phyloP scores from a whole-genome alignment of 495 filamentous ascomycete genomes.

The Neurospora sp. region DNA sequence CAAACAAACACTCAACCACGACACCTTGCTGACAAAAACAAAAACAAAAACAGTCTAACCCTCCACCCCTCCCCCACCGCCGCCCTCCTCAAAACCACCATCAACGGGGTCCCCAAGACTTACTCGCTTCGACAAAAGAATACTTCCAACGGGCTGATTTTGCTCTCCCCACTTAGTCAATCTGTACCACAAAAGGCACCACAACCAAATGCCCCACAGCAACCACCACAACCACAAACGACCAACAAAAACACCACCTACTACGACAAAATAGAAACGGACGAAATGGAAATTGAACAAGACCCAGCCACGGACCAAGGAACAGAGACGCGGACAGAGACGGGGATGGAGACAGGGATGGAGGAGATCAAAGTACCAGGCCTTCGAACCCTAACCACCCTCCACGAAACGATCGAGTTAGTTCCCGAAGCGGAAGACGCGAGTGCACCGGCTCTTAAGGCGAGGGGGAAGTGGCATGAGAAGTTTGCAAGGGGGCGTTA shows the following conservation, averaged over 20 bases:
- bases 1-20: not conserved
- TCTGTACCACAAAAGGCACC: not conserved
- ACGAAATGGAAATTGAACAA: not conserved
- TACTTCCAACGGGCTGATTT: constrained; percentile 76
- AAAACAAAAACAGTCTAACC: constrained; percentile 41
- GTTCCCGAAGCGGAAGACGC: constrained; percentile 24
- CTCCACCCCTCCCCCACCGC: constrained; percentile 55
- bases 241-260: too few relatives aligned
- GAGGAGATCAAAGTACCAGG: constrained; percentile 21
- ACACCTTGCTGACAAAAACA: not conserved
- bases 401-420: constrained; percentile 65
- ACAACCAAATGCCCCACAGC: not conserved
- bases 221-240: not conserved
- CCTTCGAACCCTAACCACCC: constrained; percentile 56
- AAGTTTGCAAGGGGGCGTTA: constrained; percentile 52
- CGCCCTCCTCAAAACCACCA: constrained; percentile 59
- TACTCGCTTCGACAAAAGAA: constrained; percentile 83
- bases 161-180: constrained; percentile 41
- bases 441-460: constrained; percentile 29
- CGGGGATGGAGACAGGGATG: too few relatives aligned
- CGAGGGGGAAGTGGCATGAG: constrained; percentile 81
- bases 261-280: not conserved
- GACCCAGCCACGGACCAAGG: too few relatives aligned
- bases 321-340: too few relatives aligned
- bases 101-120: constrained; percentile 39